Conservation (phyloP, 2,329 filamentous ascomycete species). For the Hortaea sp. region DNA sequence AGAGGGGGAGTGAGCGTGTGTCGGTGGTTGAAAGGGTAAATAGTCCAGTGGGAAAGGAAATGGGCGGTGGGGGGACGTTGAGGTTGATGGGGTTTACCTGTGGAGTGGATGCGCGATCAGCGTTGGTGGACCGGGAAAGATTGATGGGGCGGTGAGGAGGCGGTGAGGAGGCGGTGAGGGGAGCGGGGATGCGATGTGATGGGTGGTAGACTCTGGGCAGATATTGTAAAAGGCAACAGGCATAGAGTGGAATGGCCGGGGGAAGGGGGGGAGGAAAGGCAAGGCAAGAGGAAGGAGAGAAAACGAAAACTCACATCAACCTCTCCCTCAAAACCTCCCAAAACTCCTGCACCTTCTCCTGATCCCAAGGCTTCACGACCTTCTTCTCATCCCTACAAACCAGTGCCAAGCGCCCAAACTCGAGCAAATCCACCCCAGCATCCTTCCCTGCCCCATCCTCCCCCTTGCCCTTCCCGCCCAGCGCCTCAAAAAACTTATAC, state of each 20-base stretch:
- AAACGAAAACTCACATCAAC: constrained; percentile 22
- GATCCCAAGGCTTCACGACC: constrained; percentile 10
- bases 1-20: no score
- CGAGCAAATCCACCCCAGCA: constrained; percentile 19
- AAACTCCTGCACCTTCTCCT: constrained; percentile 17
- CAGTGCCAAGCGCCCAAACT: constrained; percentile 20
- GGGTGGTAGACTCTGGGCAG: no score
- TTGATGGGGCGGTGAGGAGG: no score
- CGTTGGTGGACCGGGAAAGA: no score
- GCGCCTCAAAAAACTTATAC: constrained; percentile 19
- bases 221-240: neutral
- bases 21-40: no score
- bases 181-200: no score
- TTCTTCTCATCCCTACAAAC: constrained; percentile 20
- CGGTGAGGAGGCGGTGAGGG: no score
- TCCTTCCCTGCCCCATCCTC: constrained; percentile 11
- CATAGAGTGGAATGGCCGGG: no score
- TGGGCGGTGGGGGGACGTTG: no score
- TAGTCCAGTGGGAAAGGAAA: no score
- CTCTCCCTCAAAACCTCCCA: constrained; percentile 16
- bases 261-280: neutral
- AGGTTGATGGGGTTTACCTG: no score
- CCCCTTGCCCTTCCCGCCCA: constrained; percentile 8
- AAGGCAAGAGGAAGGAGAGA: neutral
- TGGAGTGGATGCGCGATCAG: no score